Base-by-base conservation (phyloP, 2,329 filamentous ascomycete genomes). In the Drechslerella dactyloides region DNA sequence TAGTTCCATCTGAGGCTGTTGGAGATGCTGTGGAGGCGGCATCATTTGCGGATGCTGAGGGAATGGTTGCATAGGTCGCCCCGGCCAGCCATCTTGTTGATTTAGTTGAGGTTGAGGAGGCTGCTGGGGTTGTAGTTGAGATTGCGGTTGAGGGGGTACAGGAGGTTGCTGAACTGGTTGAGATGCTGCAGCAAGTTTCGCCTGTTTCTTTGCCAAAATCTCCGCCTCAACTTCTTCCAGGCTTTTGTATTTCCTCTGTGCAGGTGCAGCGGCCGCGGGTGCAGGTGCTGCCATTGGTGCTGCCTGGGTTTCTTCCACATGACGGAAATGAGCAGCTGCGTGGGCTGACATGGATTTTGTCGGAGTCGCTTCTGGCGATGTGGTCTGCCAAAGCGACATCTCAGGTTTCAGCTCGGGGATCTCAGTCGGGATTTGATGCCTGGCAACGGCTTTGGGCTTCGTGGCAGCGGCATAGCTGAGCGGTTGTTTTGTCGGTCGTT, bases 181-280 rank as follows among this genome's bases (percentile, higher is more conserved):
- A 15, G 62, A 66, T 11, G 65, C 48, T 11, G 68, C 58, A n/a
- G 68, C 70, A 8, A 74, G 76, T 56, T 76, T 77, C 72, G 75
- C 81, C 76, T 17, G 81, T 73, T 84, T 84, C 76, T 85, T 85
- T 33, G 86, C 81, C 75, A 93, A 89, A 35, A 99, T 93, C 74
- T 91, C 88, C 60, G 93, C 93, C 81, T 99, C 94, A 19, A 99
- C 93, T 81, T 99, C 94, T 79, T 97, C 94, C 77, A 99, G 80
- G 77, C 91, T 97, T 89, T 99, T 88, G 81, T 97, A 89, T 82
- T 93, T 97, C 77, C 87, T 75, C 17, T 64, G 53, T 87, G 46
- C 84, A 76, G 52, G 81, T 79, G 78, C 76, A 52, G 75, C 63
- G 46, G 75, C 69, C 17, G 76, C 74, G 21, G 75, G 65, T 53